Percentiles rank a stretch among this genome's conserved stretches.
Evolutionary conservation across 2,329 filamentous ascomycete genomes (phyloP).

Genomic region (Lasiodiplodia theobromae): DNA sequence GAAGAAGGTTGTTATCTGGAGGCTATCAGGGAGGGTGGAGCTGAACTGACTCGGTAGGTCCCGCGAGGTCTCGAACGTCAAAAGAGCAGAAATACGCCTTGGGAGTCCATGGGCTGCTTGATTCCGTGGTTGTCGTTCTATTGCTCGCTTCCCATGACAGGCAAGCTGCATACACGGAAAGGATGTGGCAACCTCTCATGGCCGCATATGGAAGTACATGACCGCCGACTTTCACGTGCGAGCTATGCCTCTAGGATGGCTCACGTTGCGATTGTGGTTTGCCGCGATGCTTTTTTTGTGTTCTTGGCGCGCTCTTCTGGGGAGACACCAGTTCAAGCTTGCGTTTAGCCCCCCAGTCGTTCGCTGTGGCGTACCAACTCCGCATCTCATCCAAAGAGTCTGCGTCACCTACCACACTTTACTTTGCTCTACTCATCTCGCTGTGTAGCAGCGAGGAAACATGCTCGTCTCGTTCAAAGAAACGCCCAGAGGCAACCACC

Average conservation of each 20-base stretch:
- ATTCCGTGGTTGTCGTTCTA: not conserved
- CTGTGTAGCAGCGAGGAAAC: not conserved
- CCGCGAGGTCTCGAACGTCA: not conserved
- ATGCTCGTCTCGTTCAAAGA: no score
- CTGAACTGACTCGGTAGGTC: slow-evolving; percentile 6
- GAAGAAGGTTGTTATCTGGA: slow-evolving; percentile 7
- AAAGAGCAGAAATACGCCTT: not conserved
- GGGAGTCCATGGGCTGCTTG: not conserved
- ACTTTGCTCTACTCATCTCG: not conserved
- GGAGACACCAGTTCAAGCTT: not conserved
- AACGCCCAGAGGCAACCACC: not conserved
- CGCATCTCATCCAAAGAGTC: not conserved
- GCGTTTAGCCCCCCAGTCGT: not conserved
- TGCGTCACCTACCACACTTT: not conserved
- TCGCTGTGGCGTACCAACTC: not conserved
- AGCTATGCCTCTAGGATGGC: not conserved
- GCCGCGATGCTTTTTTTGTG: not conserved
- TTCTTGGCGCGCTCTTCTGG: not conserved
- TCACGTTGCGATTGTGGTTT: not conserved
- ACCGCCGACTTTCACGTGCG: not conserved
- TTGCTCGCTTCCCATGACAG: not conserved
- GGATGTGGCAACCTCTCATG: not conserved
- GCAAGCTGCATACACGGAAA: not conserved
- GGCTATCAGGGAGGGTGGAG: not conserved
- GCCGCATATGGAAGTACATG: not conserved